phyloP scores from a whole-genome alignment of 108 stramenopile species.

The Chaetoceros muelleri region DNA sequence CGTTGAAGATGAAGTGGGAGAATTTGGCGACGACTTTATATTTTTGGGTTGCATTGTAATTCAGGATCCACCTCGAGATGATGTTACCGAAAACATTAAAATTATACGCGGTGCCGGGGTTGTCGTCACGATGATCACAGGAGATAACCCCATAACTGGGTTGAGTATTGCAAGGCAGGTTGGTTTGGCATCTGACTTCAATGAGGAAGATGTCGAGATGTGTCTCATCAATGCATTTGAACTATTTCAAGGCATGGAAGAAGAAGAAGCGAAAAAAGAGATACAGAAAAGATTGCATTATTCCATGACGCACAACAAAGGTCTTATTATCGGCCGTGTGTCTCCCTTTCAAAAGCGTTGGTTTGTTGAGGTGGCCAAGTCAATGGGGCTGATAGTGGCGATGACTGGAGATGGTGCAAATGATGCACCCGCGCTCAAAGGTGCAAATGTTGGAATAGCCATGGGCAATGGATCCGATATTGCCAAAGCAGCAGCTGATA shows the following conservation, averaged over 20 bases:
- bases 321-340: conserved; percentile 58
- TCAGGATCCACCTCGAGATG: conserved; percentile 1
- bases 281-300: too few relatives aligned
- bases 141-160: conserved; percentile 9
- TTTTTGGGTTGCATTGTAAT: too few relatives aligned
- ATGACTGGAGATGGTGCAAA: conserved; percentile 96
- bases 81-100: conserved; percentile 2
- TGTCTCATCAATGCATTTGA: too few relatives aligned
- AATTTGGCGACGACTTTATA: too few relatives aligned
- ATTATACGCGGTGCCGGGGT: conserved; percentile 4
- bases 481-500: too few relatives aligned
- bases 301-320: too few relatives aligned
- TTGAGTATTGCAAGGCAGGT: conserved; percentile 1
- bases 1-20: too few relatives aligned
- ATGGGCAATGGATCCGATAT: too few relatives aligned
- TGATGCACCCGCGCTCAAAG: conserved; percentile 91
- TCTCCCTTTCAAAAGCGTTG: conserved; percentile 80
- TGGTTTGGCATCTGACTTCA: too few relatives aligned
- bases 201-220: too few relatives aligned
- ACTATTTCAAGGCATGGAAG: too few relatives aligned
- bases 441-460: conserved; percentile 86
- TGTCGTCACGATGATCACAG: conserved; percentile 14
- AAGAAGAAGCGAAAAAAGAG: too few relatives aligned
- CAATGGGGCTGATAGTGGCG: conserved; percentile 69
- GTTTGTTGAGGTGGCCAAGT: conserved; percentile 63